Evolutionary conservation across 2,329 filamentous ascomycete genomes (phyloP), one percentile per base, ranked within the genome.

Genomic region (Cordyceps cicadae): DNA sequence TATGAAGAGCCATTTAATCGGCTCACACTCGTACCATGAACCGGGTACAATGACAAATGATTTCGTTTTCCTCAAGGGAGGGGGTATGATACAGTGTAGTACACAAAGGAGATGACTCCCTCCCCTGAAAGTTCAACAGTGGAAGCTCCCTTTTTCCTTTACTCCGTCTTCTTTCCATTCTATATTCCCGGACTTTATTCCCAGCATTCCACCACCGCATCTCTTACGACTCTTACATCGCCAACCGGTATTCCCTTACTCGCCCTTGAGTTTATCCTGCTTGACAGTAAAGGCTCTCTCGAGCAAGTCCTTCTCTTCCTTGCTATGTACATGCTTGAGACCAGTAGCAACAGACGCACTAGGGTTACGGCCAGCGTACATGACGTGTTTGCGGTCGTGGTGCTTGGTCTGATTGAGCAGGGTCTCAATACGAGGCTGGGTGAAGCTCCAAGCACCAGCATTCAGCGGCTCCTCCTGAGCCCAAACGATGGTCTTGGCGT

Each of bases 401-500:
- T 96, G 82, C 78, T 95, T 78, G 0, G 94, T 97, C 73, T 95
- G 76, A 80, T 97, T 97, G 66, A 99, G 83, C 66, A 99, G 79
- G 9, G 93, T 99, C 85, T 99, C 94, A 65, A 99, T 92, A 71
- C 94, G 88, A 37, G 94, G 94, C 79, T 99, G 94, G n/a, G 88
- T 90, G 78, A 94, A 97, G 72, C 86, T 92, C 94, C 94, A 99
- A 52, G 90, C 90, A 75, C 94, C 94, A 9, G 94, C 94, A 74
- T 99, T 99, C 63, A 99, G 85, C 37, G 94, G 94, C 81, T 99
- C 94, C 76, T 99, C 94, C 78, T 99, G 94, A 67, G 86, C 87
- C 92, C 92, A 99, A 65, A 99, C 92, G 67, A 99, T 92, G 65
- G 92, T 93, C 83, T 97, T 90, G 68, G 93, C 93, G 76, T 99